phyloP scores from a whole-genome alignment of 2,329 filamentous ascomycete species.

The Leptographium wingfieldii region DNA sequence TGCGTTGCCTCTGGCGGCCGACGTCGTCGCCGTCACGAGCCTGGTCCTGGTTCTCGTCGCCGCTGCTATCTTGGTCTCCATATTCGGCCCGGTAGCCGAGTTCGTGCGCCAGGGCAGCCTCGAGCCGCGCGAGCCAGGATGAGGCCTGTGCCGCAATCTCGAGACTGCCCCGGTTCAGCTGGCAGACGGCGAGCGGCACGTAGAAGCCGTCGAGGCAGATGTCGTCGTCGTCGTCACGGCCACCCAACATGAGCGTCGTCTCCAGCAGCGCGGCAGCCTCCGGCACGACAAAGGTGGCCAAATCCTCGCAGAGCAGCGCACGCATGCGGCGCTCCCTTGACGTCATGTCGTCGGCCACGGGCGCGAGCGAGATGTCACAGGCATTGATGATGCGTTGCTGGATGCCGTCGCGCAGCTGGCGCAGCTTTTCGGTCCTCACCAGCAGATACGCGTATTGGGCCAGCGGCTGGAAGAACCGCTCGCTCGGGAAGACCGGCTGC shows the following conservation, averaged over 20 bases:
- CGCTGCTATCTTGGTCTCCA: neutral
- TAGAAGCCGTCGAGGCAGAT: neutral
- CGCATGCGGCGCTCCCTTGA: neutral
- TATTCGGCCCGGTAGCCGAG: conserved; percentile 9
- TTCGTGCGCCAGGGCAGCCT: conserved; percentile 7
- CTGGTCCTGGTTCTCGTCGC: neutral
- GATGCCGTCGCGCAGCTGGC: neutral
- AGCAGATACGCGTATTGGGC: conserved; percentile 1
- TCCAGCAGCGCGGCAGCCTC: conserved; percentile 5
- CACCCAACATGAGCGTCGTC: conserved; percentile 4
- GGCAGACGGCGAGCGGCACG: conserved; percentile 2
- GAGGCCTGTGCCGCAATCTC: neutral
- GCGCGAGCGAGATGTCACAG: neutral
- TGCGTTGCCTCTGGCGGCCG: neutral
- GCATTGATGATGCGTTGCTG: neutral
- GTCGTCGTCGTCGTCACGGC: conserved; percentile 1
- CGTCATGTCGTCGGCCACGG: neutral
- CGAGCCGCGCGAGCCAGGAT: conserved; percentile 7
- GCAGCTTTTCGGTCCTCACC: neutral
- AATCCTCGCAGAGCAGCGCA: conserved; percentile 6
- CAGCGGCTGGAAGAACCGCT: neutral
- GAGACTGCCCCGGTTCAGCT: neutral
- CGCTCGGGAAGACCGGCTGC: neutral
- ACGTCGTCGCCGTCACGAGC: neutral
- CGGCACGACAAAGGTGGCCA: conserved; percentile 7